Evolutionary conservation across 306 rosid species (phyloP).

Genomic region (Purshia tridentata): DNA sequence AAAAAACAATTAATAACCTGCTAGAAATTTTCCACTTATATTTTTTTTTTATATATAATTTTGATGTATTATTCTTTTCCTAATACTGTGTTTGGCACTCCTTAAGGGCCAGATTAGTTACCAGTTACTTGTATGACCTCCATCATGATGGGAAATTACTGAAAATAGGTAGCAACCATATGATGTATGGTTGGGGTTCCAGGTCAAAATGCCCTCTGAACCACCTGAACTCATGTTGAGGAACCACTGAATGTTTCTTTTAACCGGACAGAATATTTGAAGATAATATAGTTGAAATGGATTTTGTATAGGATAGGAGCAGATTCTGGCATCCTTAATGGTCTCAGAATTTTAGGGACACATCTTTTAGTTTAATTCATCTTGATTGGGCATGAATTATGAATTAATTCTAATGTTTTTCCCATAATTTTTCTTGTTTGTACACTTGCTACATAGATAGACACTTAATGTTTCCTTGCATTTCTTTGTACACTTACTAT

Average conservation of each 20-base stretch:
- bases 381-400: not conserved
- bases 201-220: not conserved
- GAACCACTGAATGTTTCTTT: not conserved
- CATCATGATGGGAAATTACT: not conserved
- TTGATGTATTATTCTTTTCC: not conserved
- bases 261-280: not conserved
- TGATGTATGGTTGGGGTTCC: not conserved
- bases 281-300: not conserved
- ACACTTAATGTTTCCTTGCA: not conserved
- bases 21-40: not conserved
- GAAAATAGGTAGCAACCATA: not conserved
- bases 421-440: not conserved
- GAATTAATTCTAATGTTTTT: not conserved
- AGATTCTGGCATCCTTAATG: not conserved
- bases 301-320: not conserved
- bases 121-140: not conserved
- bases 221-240: not conserved
- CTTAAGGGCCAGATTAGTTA: not conserved
- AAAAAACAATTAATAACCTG: not conserved
- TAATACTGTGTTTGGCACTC: not conserved
- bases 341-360: not conserved
- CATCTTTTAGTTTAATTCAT: not conserved
- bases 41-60: not conserved
- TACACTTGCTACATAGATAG: not conserved
- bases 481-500: not conserved